Evolutionary conservation across 306 rosid genomes (phyloP), one percentile per base, ranked within the genome.

Genomic region (Citrullus amarus): DNA sequence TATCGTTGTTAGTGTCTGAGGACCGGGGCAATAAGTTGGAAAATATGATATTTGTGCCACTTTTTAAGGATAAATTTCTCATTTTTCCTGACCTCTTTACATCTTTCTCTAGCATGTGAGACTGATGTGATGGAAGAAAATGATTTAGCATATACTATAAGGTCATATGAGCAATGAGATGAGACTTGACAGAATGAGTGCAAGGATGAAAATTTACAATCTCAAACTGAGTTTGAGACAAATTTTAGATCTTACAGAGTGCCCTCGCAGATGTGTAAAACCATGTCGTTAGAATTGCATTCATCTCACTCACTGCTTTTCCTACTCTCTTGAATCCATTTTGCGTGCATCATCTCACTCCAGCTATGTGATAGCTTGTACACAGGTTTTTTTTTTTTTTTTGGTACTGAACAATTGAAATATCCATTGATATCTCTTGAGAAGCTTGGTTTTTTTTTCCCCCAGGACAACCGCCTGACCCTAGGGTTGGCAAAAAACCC

Each of bases 211-310:
- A 48, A 67, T 41, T 68, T 68, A 41, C 75, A 68, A 41, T 68
- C 75, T 41, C 75, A 41, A 68, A n/a, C 34, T 68, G 32, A 41
- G 75, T 41, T 43, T 39, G 75, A 68, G 22, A 41, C 54, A 68
- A 11, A 4, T 68, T 68, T 68, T 67, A 41, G 74, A 32, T 36
- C 25, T 63, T 16, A 17, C 12, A 6, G 25, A 68, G 36, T 20
- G 75, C 13, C 17, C 75, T 68, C 8, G 53, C 54, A 41, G 20
- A 41, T 68, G n/a, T 71, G 41, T 71, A 12, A 70, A 22, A 8
- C 76, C 58, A 71, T 48, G 56, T 41, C 8, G 58, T 12, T 13
- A 25, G 36, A 22, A 20, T 22, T 71, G 11, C 76, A 22, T 44
- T 70, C 46, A 70, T 70, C 57, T 10, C 34, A 8, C 10, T n/a